Percentiles rank a stretch among this genome's conserved stretches.
Conservation (phyloP, 2,329 filamentous ascomycete genomes). For the Alternaria sp. region DNA sequence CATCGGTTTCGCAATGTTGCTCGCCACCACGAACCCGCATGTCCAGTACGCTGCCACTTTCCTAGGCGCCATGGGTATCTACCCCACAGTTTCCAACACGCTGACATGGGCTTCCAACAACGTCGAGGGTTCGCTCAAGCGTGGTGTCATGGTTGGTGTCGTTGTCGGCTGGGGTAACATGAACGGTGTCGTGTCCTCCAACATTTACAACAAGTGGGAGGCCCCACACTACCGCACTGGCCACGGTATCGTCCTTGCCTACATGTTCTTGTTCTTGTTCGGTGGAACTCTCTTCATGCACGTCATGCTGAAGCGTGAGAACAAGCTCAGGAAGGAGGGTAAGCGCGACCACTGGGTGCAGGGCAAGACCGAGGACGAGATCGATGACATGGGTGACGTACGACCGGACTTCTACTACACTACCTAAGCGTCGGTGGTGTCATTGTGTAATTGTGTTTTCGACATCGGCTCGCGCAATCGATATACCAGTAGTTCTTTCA, state of each 20-base stretch:
- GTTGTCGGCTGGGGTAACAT: conserved; percentile 93
- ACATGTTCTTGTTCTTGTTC: conserved; percentile 75
- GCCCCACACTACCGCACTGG: conserved; percentile 75
- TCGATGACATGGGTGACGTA: conserved; percentile 73
- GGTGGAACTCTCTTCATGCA: conserved; percentile 75
- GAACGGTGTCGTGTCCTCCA: conserved; percentile 84
- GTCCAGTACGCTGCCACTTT: conserved; percentile 87
- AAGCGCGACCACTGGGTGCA: conserved; percentile 72
- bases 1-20: conserved; percentile 80
- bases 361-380: conserved; percentile 70
- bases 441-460: not conserved
- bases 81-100: conserved; percentile 86
- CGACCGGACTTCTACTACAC: conserved; percentile 77
- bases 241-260: conserved; percentile 78
- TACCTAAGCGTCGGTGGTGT: conserved; percentile 50
- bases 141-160: conserved; percentile 85
- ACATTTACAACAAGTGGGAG: conserved; percentile 74
- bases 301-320: conserved; percentile 71
- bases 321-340: conserved; percentile 70
- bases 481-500: not conserved
- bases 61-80: conserved; percentile 86
- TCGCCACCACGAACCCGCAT: conserved; percentile 68
- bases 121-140: conserved; percentile 90
- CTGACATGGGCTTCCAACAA: conserved; percentile 92
- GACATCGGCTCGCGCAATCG: not conserved